phyloP scores from a whole-genome alignment of 805 yeast genomes.

The Metschnikowia similis region DNA sequence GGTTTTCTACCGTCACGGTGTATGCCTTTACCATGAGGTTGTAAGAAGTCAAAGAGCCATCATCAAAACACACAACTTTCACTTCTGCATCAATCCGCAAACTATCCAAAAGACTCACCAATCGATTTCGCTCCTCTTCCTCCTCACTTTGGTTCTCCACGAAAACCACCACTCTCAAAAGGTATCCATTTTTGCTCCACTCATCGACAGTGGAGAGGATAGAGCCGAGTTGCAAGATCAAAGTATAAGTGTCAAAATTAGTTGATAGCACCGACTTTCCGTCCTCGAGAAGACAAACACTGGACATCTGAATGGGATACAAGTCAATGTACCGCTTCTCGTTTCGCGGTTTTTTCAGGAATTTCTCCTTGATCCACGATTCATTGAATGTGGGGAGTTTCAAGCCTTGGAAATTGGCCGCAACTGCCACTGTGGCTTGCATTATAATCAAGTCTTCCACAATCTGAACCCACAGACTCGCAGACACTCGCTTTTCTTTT shows the following conservation, averaged over 20 bases:
- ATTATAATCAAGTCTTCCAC: slow-evolving; percentile 84
- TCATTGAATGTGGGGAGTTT: slow-evolving; percentile 50
- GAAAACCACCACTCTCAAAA: slow-evolving; percentile 78
- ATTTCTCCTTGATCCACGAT: slow-evolving; percentile 12
- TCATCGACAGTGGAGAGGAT: slow-evolving; percentile 88
- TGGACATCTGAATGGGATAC: slow-evolving; percentile 96
- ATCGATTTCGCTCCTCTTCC: slow-evolving; percentile 61
- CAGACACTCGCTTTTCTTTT: slow-evolving; percentile 61
- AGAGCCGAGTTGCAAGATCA: slow-evolving; percentile 90
- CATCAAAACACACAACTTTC: slow-evolving; percentile 65
- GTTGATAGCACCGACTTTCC: slow-evolving; percentile 75
- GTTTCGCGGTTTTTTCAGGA: slow-evolving; percentile 2
- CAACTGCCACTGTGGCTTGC: slow-evolving; percentile 91
- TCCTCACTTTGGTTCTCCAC: slow-evolving; percentile 75
- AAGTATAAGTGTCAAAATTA: slow-evolving; percentile 92
- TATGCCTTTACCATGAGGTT: slow-evolving; percentile 74
- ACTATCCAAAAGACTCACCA: slow-evolving; percentile 61
- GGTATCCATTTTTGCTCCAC: slow-evolving; percentile 73
- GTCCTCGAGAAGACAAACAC: slow-evolving; percentile 60
- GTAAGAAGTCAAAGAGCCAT: slow-evolving; percentile 55
- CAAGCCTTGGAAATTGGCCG: slow-evolving; percentile 74
- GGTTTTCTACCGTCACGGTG: slow-evolving; percentile 28
- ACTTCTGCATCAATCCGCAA: slow-evolving; percentile 81
- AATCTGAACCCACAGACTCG: slow-evolving; percentile 86
- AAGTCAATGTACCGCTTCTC: slow-evolving; percentile 67